A percentile compares a stretch with the other conserved stretches of the same genome.
phyloP scores from a whole-genome alignment of 208 protist genomes.

The Acanthamoeba healyi region DNA sequence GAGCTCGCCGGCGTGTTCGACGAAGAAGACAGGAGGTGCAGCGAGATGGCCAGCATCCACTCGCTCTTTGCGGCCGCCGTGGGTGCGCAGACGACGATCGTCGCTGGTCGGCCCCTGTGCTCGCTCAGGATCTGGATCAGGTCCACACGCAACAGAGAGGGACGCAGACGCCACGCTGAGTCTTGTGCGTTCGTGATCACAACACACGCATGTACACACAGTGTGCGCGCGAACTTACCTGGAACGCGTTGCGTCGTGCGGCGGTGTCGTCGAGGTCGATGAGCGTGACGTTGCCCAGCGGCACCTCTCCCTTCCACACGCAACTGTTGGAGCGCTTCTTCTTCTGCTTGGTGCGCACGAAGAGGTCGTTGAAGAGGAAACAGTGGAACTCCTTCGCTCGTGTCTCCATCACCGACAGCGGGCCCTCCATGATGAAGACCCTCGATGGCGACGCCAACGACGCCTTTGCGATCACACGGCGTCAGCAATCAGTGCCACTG shows the following conservation, averaged over 20 bases:
- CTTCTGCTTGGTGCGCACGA: constrained; percentile 1
- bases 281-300: background rate
- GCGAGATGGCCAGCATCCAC: constrained; percentile 13
- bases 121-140: constrained; percentile 32
- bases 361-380: constrained; percentile 19
- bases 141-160: too few relatives aligned
- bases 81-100: background rate
- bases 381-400: background rate
- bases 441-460: background rate
- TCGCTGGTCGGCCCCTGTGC: background rate
- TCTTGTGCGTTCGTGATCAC: too few relatives aligned
- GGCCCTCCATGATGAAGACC: constrained; percentile 11
- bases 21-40: too few relatives aligned
- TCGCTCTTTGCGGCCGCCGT: background rate
- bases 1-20: too few relatives aligned
- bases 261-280: background rate
- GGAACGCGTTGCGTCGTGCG: background rate
- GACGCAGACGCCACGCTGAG: too few relatives aligned
- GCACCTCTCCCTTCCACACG: background rate
- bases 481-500: too few relatives aligned
- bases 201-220: too few relatives aligned
- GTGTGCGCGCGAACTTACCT: too few relatives aligned
- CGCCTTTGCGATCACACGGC: background rate
- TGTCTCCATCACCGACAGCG: background rate
- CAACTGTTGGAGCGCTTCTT: background rate